phyloP scores from a whole-genome alignment of 2,329 filamentous ascomycete genomes.

The Penicillium rolfsii region DNA sequence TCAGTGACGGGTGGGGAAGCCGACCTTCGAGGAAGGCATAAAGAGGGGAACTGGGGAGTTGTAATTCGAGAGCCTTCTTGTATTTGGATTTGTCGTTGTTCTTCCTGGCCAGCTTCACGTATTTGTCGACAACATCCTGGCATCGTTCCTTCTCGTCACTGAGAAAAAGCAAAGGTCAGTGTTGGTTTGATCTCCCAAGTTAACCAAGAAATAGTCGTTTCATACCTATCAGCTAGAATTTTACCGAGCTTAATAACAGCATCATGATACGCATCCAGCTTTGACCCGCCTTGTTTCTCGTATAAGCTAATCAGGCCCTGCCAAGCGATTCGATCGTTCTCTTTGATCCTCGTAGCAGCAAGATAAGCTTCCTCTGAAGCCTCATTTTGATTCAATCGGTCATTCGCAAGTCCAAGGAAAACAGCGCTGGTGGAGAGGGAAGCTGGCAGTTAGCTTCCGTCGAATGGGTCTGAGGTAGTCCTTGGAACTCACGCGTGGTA shows the following conservation, averaged over 20 bases:
- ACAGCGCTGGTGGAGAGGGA: constrained; percentile 61
- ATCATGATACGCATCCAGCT: constrained; percentile 72
- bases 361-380: constrained; percentile 78
- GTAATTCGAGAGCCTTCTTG: constrained; percentile 72
- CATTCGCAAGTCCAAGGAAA: constrained; percentile 83
- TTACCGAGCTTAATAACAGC: constrained; percentile 74
- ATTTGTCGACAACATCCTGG: constrained; percentile 74
- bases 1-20: constrained; percentile 75
- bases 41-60: constrained; percentile 78
- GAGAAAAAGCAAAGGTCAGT: constrained; percentile 18
- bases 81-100: constrained; percentile 75
- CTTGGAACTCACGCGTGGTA: constrained; percentile 71
- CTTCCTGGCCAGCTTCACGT: constrained; percentile 71
- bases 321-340: constrained; percentile 81
- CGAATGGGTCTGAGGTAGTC: constrained; percentile 1
- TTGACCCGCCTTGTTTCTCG: constrained; percentile 71
- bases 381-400: constrained; percentile 71
- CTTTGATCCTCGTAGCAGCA: constrained; percentile 71
- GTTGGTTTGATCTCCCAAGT: not conserved
- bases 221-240: constrained; percentile 69
- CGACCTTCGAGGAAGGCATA: constrained; percentile 84
- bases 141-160: constrained; percentile 63
- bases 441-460: constrained; percentile 5
- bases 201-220: not conserved
- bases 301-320: constrained; percentile 86